Base-by-base conservation (phyloP, 306 rosid species). In the Pterocarpus santalinus region DNA sequence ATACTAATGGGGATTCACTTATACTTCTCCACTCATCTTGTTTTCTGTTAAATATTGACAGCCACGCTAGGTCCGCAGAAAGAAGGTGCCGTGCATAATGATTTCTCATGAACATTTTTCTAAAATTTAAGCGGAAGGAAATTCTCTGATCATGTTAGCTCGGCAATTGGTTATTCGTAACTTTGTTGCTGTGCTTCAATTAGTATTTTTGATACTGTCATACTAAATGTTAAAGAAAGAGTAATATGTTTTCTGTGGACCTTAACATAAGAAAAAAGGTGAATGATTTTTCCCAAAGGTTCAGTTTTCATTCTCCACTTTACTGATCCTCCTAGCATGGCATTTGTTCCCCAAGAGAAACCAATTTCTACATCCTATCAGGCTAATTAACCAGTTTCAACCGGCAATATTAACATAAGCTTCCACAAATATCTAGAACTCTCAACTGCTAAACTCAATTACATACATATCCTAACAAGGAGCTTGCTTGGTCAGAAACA, bases 301-400 rank as follows among this genome's bases (percentile, higher is more conserved):
- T 22, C 28, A 22, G 28, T 58, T 36, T 36, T 36, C 47, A 43
- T 43, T 22, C 22, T 43, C 33, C n/a, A 13, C 5, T 30, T 2
- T 56, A 8, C 7, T 74, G 8, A 6, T 60, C 57, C 55, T 32
- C 15, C 16, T 41, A 7, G n/a, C 34, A 60, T 10, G 35, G 30
- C 16, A 32, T n/a, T n/a, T 60, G 80, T 62, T 63, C 44, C 35
- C 16, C 30, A 7, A 41, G 51, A 74, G 57, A 74, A 53, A 15
- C 60, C 60, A 58, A 58, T 17, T 22, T 35, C 56, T 13, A 51
- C 65, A 49, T 35, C 2, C 13, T 12, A 63, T 63, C 9, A 33
- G n/a, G 52, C 14, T 41, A 16, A 6, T 12, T 12, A 11, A 65
- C 52, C 9, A 64, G 35, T 51, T 61, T 75, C 30, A 60, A 76